Conservation (phyloP, 192 early-diverging fungal genomes). For the Backusella tuberculispora region DNA sequence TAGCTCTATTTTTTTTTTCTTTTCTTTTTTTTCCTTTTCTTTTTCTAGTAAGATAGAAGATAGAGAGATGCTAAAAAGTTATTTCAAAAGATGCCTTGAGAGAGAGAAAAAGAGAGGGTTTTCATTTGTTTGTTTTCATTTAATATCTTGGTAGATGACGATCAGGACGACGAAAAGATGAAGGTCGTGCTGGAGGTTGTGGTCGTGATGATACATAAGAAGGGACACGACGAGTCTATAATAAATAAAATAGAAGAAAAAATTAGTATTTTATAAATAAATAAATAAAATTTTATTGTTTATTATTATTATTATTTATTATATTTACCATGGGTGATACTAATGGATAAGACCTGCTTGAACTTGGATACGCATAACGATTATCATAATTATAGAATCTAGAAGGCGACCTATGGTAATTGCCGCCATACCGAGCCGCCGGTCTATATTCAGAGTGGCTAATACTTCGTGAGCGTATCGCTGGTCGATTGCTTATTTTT, state of each 20-base stretch:
- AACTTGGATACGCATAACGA: slow-evolving; percentile 8
- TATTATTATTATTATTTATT: background rate
- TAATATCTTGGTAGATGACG: slow-evolving; percentile 20
- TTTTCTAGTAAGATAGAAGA: background rate
- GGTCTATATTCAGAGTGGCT: slow-evolving; percentile 20
- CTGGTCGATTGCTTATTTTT: slow-evolving; percentile 6
- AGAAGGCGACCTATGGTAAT: slow-evolving; percentile 9
- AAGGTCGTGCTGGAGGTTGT: slow-evolving; percentile 9
- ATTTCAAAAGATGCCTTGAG: background rate
- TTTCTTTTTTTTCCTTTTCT: background rate
- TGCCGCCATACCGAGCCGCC: slow-evolving; percentile 15
- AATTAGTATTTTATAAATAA: background rate
- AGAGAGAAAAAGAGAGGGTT: background rate
- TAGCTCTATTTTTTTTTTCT: background rate
- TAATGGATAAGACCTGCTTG: slow-evolving; percentile 20
- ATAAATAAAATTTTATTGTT: background rate
- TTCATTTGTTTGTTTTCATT: background rate
- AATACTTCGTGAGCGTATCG: slow-evolving; percentile 21
- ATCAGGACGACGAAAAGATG: slow-evolving; percentile 21
- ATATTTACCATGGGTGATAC: slow-evolving; percentile 15
- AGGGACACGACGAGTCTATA: slow-evolving; percentile 18
- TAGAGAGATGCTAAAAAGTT: background rate
- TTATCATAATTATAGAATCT: slow-evolving; percentile 14
- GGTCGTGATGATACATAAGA: slow-evolving; percentile 21
- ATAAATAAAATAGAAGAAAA: background rate